phyloP scores from a whole-genome alignment of 495 filamentous ascomycete genomes.

The Lasiosphaeria miniovina region DNA sequence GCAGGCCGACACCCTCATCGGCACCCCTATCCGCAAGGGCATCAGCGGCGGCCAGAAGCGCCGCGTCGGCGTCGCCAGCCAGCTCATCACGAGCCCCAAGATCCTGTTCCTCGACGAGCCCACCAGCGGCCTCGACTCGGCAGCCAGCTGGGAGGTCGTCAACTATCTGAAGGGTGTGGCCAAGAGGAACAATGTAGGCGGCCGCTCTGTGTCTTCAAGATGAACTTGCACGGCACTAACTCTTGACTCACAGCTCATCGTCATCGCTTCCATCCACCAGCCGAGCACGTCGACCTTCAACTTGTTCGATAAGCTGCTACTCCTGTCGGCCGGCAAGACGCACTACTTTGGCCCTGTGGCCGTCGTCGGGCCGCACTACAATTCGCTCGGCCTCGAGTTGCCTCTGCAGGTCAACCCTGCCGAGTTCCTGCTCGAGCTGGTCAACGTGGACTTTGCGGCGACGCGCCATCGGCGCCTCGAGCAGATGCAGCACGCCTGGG shows the following conservation, averaged over 20 bases:
- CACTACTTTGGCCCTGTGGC: constrained; percentile 65
- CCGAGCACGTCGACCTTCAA: constrained; percentile 73
- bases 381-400: constrained; percentile 53
- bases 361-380: constrained; percentile 56
- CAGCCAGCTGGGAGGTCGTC: constrained; percentile 77
- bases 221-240: constrained; percentile 38
- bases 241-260: constrained; percentile 63
- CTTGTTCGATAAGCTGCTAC: constrained; percentile 73
- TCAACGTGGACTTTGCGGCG: constrained; percentile 66
- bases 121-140: constrained; percentile 75
- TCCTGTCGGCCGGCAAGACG: constrained; percentile 65
- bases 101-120: constrained; percentile 82
- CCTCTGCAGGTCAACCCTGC: constrained; percentile 71
- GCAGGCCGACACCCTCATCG: constrained; percentile 66
- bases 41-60: constrained; percentile 79
- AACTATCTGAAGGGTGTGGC: constrained; percentile 72
- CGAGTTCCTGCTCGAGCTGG: constrained; percentile 70
- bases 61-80: constrained; percentile 71
- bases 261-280: constrained; percentile 74
- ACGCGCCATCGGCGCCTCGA: constrained; percentile 42
- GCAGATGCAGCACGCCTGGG: constrained; percentile 46
- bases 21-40: constrained; percentile 75
- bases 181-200: constrained; percentile 58
- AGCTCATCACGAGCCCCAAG: constrained; percentile 73
- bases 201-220: constrained; percentile 44